Base-by-base conservation (phyloP, 306 rosid genomes). In the Quercus cerris region DNA sequence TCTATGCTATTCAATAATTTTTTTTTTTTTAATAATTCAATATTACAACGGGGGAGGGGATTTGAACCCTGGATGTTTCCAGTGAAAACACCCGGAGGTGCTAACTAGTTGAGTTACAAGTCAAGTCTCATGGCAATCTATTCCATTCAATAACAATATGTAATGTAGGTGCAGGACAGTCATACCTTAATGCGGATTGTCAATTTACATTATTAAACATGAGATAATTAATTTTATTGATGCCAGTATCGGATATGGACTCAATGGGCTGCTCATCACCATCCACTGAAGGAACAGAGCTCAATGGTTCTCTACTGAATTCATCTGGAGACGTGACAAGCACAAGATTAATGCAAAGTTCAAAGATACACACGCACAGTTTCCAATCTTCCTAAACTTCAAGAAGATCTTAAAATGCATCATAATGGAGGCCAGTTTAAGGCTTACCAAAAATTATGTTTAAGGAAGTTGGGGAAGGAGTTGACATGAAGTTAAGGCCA, bases 401-500 rank as follows among this genome's bases (percentile, higher is more conserved):
- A 15, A 54, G 38, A 78, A 28, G 70, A 73, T 63, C 56, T 56
- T 55, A 20, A 51, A 23, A 49, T 1, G 28, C 18, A 74, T 49
- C 35, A 70, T 49, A 76, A 67, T 38, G 27, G 30, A 55, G 44
- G 81, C 58, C 8, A 9, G 51, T 72, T 31, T 31, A 31, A 76
- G 71, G 76, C 88, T 91, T 86, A 95, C 99, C 97, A 71, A 78
- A 93, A 12, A 91, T 75, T 15, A 87, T 82, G 84, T 91, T 74
- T 71, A 90, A 46, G 83, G 97, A 90, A 67, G 91, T 79, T 69
- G 94, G 91, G 41, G 91, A 62, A 80, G 95, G 97, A 27, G 97
- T 95, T 51, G 94, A 81, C 90, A 91, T 85, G 80, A 95, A 95
- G 81, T 95, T 95, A 77, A 95, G 88, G 83, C 99, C 98, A 76